Percentiles rank a stretch among this genome's conserved stretches.
These are phyloP conservation scores for Ajuga reptans DNA, from an alignment of 305 asterid genomes.

Conservation along the genomic window DNA sequence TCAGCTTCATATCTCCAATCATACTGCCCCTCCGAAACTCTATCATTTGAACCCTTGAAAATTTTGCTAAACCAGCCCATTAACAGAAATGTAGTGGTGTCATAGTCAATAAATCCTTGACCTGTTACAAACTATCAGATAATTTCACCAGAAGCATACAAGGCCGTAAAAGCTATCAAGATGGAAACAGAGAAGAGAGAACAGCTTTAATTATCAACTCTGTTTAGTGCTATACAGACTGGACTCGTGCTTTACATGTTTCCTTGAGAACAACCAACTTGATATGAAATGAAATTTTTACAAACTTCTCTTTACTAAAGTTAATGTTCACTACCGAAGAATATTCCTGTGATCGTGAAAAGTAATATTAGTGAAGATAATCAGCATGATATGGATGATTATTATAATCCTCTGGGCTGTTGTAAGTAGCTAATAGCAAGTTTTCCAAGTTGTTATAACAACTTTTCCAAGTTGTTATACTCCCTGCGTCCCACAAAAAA, in stretches of 20 bases:
- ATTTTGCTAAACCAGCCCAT: slow-evolving; percentile 96
- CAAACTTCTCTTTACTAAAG: neutral
- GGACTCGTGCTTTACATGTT: neutral
- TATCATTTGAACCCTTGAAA: slow-evolving; percentile 62
- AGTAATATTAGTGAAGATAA: neutral
- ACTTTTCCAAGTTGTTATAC: too few relatives aligned
- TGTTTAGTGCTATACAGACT: neutral
- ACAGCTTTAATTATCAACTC: neutral
- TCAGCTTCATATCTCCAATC: slow-evolving; percentile 54
- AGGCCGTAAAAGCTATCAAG: neutral
- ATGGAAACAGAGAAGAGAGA: slow-evolving; percentile 2
- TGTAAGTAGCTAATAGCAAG: neutral
- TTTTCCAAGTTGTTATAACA: too few relatives aligned
- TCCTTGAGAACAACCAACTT: neutral
- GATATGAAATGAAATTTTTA: neutral
- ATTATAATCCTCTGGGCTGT: neutral
- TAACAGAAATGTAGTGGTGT: slow-evolving; percentile 23
- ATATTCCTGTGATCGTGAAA: neutral
- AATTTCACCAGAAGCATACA: slow-evolving; percentile 1
- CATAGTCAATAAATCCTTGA: slow-evolving; percentile 28
- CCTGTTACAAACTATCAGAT: slow-evolving; percentile 30
- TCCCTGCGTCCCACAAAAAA: too few relatives aligned
- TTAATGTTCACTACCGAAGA: neutral
- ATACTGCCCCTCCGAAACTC: slow-evolving; percentile 54
- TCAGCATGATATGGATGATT: neutral